These are phyloP conservation scores for Nothophaeocryptopus gaeumannii DNA, from an alignment of 2,329 filamentous ascomycete species.

Conservation along the genomic window DNA sequence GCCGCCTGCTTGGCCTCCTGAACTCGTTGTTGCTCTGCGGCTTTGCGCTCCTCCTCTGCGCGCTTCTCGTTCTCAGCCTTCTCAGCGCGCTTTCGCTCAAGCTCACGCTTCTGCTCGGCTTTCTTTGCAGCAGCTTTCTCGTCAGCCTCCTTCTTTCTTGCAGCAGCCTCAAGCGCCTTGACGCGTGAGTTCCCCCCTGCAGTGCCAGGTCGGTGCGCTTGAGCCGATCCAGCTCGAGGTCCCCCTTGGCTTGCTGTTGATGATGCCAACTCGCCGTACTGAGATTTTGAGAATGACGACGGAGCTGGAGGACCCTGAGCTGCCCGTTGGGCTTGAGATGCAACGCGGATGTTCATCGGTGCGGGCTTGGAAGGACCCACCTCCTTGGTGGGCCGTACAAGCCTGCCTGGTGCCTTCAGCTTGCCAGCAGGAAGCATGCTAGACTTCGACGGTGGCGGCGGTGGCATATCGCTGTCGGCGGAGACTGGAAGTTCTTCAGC, in stretches of 20 bases:
- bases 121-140: slow-evolving; percentile 76
- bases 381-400: slow-evolving; percentile 45
- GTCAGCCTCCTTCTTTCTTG: slow-evolving; percentile 80
- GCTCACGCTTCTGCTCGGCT: slow-evolving; percentile 75
- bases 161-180: slow-evolving; percentile 66
- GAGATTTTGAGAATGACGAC: slow-evolving; percentile 26
- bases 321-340: slow-evolving; percentile 41
- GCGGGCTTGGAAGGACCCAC: slow-evolving; percentile 63
- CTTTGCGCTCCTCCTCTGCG: slow-evolving; percentile 38
- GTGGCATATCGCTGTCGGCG: slow-evolving; percentile 53
- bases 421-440: slow-evolving; percentile 41
- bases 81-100: slow-evolving; percentile 71
- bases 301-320: slow-evolving; percentile 21
- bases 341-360: slow-evolving; percentile 70
- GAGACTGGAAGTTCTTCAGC: slow-evolving; percentile 27
- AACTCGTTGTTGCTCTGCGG: slow-evolving; percentile 38
- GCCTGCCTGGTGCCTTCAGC: slow-evolving; percentile 34
- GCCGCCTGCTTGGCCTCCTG: slow-evolving; percentile 38
- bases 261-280: slow-evolving; percentile 14
- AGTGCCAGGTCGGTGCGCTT: slow-evolving; percentile 40
- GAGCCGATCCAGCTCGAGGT: slow-evolving; percentile 63
- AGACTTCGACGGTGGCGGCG: slow-evolving; percentile 56
- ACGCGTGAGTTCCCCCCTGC: slow-evolving; percentile 47
- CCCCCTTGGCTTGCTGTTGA: slow-evolving; percentile 58
- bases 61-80: slow-evolving; percentile 60